Conservation (phyloP, 805 yeast genomes). For the Nakazawaea anatomiae region DNA sequence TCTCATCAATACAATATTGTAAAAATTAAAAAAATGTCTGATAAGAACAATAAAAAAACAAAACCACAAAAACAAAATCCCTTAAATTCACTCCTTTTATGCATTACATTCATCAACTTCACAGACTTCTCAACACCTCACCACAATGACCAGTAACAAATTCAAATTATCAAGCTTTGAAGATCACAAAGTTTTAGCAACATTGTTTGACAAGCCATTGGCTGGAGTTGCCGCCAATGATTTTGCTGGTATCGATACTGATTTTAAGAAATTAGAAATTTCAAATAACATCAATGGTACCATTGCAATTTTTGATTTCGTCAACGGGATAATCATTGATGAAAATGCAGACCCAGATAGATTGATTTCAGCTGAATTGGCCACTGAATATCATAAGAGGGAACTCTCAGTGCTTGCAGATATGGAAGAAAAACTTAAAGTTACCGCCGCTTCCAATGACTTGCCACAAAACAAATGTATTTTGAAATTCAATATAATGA, state of each 20-base stretch:
- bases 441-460: background rate
- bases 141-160: background rate
- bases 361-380: background rate
- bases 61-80: too few relatives aligned
- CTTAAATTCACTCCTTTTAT: too few relatives aligned
- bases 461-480: background rate
- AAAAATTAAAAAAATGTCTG: too few relatives aligned
- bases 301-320: background rate
- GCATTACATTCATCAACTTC: background rate
- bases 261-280: background rate
- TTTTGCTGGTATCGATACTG: background rate
- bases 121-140: background rate
- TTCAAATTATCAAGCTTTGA: background rate
- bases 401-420: background rate
- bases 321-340: background rate
- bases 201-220: background rate
- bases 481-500: background rate
- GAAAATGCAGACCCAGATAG: background rate
- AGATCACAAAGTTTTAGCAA: constrained; percentile 1
- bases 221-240: background rate
- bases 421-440: background rate
- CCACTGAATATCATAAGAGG: background rate
- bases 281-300: background rate
- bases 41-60: too few relatives aligned
- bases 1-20: too few relatives aligned